These are phyloP conservation scores for Xanthoconium stramineum DNA, from an alignment of 768 basidiomycete genomes.

Conservation along the genomic window DNA sequence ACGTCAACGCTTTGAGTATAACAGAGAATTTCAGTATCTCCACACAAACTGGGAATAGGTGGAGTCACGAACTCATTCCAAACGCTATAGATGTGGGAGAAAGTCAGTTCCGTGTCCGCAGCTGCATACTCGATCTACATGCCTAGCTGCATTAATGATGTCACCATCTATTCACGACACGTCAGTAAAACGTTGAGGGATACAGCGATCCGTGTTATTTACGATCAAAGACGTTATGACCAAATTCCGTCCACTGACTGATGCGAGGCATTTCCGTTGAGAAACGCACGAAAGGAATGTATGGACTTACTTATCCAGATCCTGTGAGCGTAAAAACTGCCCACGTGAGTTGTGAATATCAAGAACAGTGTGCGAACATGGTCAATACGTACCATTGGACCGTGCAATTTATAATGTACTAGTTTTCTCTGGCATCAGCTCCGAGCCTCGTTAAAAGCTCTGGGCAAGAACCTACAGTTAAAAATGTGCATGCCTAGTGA, in stretches of 20 bases:
- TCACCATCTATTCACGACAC: not conserved
- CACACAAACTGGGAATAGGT: not conserved
- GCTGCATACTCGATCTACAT: not conserved
- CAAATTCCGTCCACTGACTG: conserved; percentile 7
- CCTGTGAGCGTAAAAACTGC: conserved; percentile 13
- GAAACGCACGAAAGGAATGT: too few species aligned
- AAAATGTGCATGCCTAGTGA: not conserved
- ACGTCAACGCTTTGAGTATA: not conserved
- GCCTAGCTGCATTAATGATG: conserved; percentile 5
- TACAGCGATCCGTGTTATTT: not conserved
- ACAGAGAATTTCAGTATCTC: not conserved
- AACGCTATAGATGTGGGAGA: not conserved
- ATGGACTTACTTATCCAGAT: conserved; percentile 12
- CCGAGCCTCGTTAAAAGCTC: too few species aligned
- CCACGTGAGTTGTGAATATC: not conserved
- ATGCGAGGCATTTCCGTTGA: not conserved
- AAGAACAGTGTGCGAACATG: not conserved
- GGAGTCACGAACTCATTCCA: conserved; percentile 5
- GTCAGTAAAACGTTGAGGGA: not conserved
- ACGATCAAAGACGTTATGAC: conserved; percentile 6
- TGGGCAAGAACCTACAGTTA: not conserved
- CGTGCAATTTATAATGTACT: conserved; percentile 1
- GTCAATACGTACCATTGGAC: conserved; percentile 10
- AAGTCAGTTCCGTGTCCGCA: not conserved
- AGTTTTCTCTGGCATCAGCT: not conserved